Evolutionary conservation across 257 asterid genomes (phyloP).

Genomic region (Anisodus tanguticus): DNA sequence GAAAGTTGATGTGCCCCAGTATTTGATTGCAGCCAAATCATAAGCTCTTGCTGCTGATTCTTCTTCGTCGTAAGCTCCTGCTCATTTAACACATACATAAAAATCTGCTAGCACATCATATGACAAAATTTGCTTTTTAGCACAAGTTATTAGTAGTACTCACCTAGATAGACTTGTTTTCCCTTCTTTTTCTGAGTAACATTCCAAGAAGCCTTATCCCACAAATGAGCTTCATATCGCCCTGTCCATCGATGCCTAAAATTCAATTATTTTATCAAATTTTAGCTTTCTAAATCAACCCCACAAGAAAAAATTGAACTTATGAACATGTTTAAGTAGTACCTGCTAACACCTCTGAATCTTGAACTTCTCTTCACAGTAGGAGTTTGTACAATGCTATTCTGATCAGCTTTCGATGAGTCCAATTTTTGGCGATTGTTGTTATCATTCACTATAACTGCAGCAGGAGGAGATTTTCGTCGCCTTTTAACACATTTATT

Average conservation of each 20-base stretch:
- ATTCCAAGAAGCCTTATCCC: conserved; percentile 72
- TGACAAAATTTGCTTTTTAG: neutral
- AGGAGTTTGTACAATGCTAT: conserved; percentile 26
- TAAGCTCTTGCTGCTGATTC: conserved; percentile 65
- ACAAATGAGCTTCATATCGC: conserved; percentile 63
- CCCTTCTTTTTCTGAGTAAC: conserved; percentile 69
- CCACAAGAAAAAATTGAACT: neutral
- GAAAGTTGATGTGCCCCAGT: conserved; percentile 58
- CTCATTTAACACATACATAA: neutral
- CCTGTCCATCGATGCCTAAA: conserved; percentile 74
- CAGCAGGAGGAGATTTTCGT: conserved; percentile 49
- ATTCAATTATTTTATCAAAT: neutral
- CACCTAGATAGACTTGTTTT: conserved; percentile 82
- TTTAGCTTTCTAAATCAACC: neutral
- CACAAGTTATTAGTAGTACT: conserved; percentile 33
- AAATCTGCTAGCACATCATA: neutral
- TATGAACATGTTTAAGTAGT: conserved; percentile 1
- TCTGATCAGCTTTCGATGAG: conserved; percentile 38
- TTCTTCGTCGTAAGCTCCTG: conserved; percentile 64
- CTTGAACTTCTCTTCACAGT: conserved; percentile 74
- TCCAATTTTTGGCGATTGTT: conserved; percentile 32
- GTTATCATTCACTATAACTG: conserved; percentile 19
- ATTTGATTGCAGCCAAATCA: conserved; percentile 59
- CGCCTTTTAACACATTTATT: conserved; percentile 55
- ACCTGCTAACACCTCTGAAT: conserved; percentile 66